phyloP scores from a whole-genome alignment of 1,139 yeast genomes.

The Magnusiomyces tetraspermus region DNA sequence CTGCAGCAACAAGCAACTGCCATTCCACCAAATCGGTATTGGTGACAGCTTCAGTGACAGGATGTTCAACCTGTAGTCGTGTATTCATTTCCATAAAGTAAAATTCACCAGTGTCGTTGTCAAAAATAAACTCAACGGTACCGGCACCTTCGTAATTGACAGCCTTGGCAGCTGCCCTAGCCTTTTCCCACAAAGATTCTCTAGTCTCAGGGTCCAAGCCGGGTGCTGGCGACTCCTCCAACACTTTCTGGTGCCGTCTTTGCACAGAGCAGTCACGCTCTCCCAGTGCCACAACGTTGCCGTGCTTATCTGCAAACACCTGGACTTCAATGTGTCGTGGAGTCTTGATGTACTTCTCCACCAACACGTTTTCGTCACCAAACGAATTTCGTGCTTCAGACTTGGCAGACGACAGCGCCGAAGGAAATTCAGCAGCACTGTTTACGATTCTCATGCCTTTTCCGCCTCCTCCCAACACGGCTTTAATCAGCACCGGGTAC shows the following conservation, averaged over 20 bases:
- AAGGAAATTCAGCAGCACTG: slow-evolving; percentile 30
- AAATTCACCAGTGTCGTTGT: slow-evolving; percentile 47
- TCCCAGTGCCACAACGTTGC: slow-evolving; percentile 39
- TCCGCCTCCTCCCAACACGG: slow-evolving; percentile 48
- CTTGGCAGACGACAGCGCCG: slow-evolving; percentile 34
- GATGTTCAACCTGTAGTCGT: slow-evolving; percentile 55
- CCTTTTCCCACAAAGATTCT: slow-evolving; percentile 49
- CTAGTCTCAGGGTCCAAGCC: slow-evolving; percentile 44
- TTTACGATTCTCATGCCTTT: slow-evolving; percentile 41
- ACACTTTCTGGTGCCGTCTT: slow-evolving; percentile 43
- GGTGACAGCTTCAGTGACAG: slow-evolving; percentile 72
- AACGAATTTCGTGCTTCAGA: slow-evolving; percentile 39
- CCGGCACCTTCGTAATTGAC: slow-evolving; percentile 56
- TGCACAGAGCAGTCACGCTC: slow-evolving; percentile 44
- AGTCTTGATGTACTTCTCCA: slow-evolving; percentile 38
- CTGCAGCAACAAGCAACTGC: slow-evolving; percentile 89
- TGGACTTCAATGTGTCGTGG: slow-evolving; percentile 44
- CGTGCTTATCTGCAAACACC: slow-evolving; percentile 39
- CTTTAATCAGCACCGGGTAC: slow-evolving; percentile 41
- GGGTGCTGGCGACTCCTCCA: slow-evolving; percentile 46
- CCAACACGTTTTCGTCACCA: slow-evolving; percentile 37
- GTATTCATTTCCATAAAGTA: slow-evolving; percentile 57
- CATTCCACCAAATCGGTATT: slow-evolving; percentile 91
- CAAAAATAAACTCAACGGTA: slow-evolving; percentile 54
- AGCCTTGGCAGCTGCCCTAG: slow-evolving; percentile 46